These are phyloP conservation scores for Leccinum broughii DNA, from an alignment of 768 basidiomycete genomes.

Conservation along the genomic window DNA sequence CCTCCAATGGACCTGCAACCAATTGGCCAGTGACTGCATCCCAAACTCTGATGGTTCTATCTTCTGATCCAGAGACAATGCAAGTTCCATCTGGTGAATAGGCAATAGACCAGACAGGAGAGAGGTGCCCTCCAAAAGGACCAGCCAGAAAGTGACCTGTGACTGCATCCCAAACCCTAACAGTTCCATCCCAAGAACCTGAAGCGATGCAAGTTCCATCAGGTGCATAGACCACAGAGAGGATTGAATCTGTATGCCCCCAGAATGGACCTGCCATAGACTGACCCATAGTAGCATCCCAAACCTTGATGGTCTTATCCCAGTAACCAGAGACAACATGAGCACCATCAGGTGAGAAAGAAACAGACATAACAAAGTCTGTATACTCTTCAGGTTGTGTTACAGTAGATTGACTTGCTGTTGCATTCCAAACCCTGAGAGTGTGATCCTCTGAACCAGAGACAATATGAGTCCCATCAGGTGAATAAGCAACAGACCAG, in stretches of 20 bases:
- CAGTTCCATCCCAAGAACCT: not conserved
- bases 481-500: not conserved
- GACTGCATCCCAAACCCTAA: not conserved
- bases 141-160: not conserved
- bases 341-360: not conserved
- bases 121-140: not conserved
- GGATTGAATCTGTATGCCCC: not conserved
- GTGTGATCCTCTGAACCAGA: not conserved
- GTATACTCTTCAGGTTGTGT: constrained; percentile 1
- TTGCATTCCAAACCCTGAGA: constrained; percentile 20
- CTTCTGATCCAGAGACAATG: not conserved
- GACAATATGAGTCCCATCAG: not conserved
- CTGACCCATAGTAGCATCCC: not conserved
- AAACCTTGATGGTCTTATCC: not conserved
- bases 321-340: not conserved
- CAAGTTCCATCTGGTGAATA: not conserved
- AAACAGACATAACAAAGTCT: not conserved
- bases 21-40: not conserved
- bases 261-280: constrained; percentile 1
- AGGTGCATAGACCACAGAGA: not conserved
- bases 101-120: not conserved
- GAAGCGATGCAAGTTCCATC: not conserved
- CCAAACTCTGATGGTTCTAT: not conserved
- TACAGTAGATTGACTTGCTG: constrained; percentile 5
- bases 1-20: not conserved